Evolutionary conservation across 2,329 filamentous ascomycete species (phyloP), one percentile per base, ranked within the genome.

Genomic region (Didymosphaeria variabile): DNA sequence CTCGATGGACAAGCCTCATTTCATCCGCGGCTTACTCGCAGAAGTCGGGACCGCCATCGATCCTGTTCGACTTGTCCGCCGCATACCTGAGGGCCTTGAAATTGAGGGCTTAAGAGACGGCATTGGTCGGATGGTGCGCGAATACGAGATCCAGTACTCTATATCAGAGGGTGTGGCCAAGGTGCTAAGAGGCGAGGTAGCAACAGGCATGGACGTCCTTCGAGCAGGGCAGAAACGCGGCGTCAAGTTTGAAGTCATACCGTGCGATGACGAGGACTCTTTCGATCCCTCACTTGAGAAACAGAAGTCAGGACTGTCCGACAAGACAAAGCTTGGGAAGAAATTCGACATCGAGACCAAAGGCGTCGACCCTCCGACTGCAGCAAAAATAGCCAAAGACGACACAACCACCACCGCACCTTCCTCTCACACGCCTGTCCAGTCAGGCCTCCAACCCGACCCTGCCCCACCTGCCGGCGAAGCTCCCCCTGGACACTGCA

Each of bases 1-100:
- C 78, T 94, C 91, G 62, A 98, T 99, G 95, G 93, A 97, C 80
- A 97, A 97, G 74, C 95, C 95, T 0, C 88, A 88, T 44, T 99
- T 99, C 80, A 98, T 99, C 67, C 90, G 92, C 13, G 94, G 92
- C 0, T 83, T 99, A 3, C 87, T 99, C 0, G 93, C 97, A 72
- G 93, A 98, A 80, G 94, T 97, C 1, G 95, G 95, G 38, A 98
- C 94, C 0, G 88, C 93, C 1, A 95, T 99, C 72, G 90, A 98
- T 72, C 95, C 95, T 0, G 94, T 98, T 64, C 91, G 90, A 17
- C 87, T 99, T 3, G 92, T 99, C 6, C 86, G 91, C 15, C 88
- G 94, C 5, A 99, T 99, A 31, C 95, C 95, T 0, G 93, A 96
- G 72, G 94, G 95, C 0, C 84, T 99, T 0, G 93, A 97, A 74